phyloP scores from a whole-genome alignment of 177 flowering plant species.

The Vitis hybrid region DNA sequence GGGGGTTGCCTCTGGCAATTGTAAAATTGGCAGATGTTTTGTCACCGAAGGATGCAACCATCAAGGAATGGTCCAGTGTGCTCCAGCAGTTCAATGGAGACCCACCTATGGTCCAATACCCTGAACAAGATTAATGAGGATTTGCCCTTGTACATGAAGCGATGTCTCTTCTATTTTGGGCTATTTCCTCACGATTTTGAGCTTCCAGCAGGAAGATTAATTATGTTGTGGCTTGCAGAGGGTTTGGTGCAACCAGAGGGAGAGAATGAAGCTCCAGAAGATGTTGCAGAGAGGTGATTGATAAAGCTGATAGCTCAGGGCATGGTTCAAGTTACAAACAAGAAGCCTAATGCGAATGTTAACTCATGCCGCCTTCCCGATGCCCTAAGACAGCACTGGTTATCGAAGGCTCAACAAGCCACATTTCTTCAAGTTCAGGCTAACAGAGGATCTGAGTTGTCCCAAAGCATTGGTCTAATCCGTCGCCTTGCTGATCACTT shows the following conservation, averaged over 20 bases:
- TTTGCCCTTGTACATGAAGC: neutral
- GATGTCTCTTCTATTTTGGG: neutral
- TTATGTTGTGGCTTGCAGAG: constrained; percentile 3
- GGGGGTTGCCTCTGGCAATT: neutral
- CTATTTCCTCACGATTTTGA: constrained; percentile 1
- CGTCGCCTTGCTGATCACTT: too few relatives aligned
- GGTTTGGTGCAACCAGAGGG: neutral
- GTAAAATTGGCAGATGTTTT: too few relatives aligned
- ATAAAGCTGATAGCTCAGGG: neutral
- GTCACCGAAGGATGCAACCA: too few relatives aligned
- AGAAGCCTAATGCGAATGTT: neutral
- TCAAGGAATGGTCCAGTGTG: too few relatives aligned
- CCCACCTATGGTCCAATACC: too few relatives aligned
- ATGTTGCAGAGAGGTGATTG: neutral
- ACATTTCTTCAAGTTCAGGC: too few relatives aligned
- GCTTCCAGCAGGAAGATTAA: constrained; percentile 2
- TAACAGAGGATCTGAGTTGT: too few relatives aligned
- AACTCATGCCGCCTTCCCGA: constrained; percentile 1
- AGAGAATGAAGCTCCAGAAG: neutral
- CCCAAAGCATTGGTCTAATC: too few relatives aligned
- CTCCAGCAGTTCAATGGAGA: neutral
- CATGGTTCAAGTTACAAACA: constrained; percentile 4
- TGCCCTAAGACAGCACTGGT: neutral
- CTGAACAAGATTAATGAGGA: neutral
- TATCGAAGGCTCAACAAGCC: too few relatives aligned